Percentiles rank a stretch among this genome's conserved stretches.
Conservation (phyloP, 257 asterid genomes). For the Scutellaria minor region DNA sequence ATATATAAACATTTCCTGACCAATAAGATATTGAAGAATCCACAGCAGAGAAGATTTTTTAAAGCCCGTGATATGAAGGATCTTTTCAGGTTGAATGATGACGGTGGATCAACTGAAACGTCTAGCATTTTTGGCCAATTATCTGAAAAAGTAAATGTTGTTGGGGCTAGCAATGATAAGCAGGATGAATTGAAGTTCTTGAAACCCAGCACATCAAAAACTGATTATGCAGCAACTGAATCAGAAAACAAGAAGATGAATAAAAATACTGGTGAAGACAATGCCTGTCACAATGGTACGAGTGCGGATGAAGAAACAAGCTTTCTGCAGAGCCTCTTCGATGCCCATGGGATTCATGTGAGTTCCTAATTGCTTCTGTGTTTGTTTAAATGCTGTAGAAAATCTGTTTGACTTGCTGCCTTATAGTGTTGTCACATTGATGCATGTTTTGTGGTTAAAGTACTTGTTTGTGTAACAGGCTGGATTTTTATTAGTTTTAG, state of each 20-base stretch:
- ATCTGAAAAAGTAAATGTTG: constrained; percentile 66
- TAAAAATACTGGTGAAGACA: constrained; percentile 41
- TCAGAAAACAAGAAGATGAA: constrained; percentile 39
- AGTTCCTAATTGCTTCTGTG: constrained; percentile 40
- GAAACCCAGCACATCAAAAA: constrained; percentile 34
- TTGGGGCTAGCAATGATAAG: constrained; percentile 56
- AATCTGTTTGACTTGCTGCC: constrained; percentile 13
- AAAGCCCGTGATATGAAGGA: constrained; percentile 98
- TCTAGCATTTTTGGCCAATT: constrained; percentile 82
- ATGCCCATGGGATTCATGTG: constrained; percentile 91
- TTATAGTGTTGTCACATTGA: constrained; percentile 17
- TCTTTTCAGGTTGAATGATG: constrained; percentile 86
- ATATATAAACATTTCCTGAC: constrained; percentile 96
- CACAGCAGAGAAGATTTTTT: constrained; percentile 95
- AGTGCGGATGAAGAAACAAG: constrained; percentile 73
- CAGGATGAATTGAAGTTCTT: constrained; percentile 38
- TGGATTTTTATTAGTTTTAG: background rate
- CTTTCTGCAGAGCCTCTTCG: constrained; percentile 79
- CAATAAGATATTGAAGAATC: constrained; percentile 92
- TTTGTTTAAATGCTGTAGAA: constrained; percentile 12
- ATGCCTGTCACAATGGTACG: constrained; percentile 40
- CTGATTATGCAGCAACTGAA: constrained; percentile 41
- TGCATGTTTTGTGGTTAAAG: constrained; percentile 1
- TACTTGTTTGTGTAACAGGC: constrained; percentile 9
- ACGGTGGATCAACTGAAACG: constrained; percentile 82